These are phyloP conservation scores for Trichoderma virens DNA, from an alignment of 495 filamentous ascomycete species.

Conservation along the genomic window DNA sequence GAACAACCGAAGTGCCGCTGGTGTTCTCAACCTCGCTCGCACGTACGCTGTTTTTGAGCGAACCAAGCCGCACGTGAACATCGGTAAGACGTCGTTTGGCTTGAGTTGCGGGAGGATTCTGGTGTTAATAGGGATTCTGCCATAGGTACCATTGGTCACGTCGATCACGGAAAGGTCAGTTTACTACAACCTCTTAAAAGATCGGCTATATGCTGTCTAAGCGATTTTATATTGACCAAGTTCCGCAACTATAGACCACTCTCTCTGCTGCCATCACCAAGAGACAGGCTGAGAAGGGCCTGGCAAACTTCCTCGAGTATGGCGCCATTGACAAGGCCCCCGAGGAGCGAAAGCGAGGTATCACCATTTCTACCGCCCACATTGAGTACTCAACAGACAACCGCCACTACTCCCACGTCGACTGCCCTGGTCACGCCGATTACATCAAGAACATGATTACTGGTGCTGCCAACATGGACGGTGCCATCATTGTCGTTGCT, in stretches of 20 bases:
- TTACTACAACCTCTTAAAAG: neutral
- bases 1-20: constrained; percentile 56
- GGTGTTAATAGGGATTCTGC: constrained; percentile 12
- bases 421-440: constrained; percentile 99
- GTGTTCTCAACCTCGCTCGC: constrained; percentile 58
- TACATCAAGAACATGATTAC: constrained; percentile 99
- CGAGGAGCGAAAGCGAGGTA: constrained; percentile 98
- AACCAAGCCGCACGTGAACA: constrained; percentile 95
- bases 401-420: constrained; percentile 97
- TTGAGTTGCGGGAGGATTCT: constrained; percentile 11
- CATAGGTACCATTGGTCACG: constrained; percentile 92
- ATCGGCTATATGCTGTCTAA: neutral
- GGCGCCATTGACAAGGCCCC: constrained; percentile 97
- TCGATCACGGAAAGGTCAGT: constrained; percentile 95
- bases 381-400: constrained; percentile 91
- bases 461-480: constrained; percentile 94
- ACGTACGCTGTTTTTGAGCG: constrained; percentile 80
- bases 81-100: constrained; percentile 53
- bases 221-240: neutral
- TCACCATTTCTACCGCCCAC: constrained; percentile 96
- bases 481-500: constrained; percentile 96
- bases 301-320: constrained; percentile 92
- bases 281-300: constrained; percentile 85
- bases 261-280: constrained; percentile 98
- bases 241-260: constrained; percentile 61